These are phyloP conservation scores for Geotrichum aggregatum DNA, from an alignment of 1,139 yeast genomes.

Conservation along the genomic window DNA sequence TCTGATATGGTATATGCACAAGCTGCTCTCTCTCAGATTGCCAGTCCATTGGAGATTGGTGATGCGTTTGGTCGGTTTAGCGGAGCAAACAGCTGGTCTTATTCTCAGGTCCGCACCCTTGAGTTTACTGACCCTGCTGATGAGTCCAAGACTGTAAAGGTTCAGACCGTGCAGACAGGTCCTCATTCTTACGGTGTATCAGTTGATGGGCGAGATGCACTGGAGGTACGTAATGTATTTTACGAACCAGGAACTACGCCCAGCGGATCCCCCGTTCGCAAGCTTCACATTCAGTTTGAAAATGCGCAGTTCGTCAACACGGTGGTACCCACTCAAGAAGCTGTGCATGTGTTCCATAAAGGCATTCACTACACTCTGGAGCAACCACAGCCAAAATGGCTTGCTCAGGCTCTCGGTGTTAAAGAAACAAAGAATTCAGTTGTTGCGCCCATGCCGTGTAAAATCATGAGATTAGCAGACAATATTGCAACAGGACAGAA, in stretches of 20 bases:
- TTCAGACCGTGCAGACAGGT: conserved; percentile 19
- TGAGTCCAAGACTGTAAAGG: conserved; percentile 8
- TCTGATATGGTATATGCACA: conserved; percentile 34
- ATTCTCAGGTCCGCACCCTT: conserved; percentile 19
- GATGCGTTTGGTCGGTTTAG: conserved; percentile 19
- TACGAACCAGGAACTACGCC: conserved; percentile 10
- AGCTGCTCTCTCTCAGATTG: conserved; percentile 33
- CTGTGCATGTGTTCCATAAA: conserved; percentile 35
- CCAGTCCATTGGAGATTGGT: conserved; percentile 4
- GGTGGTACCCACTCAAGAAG: conserved; percentile 28
- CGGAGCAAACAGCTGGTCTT: conserved; percentile 19
- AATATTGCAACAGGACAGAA: conserved; percentile 19
- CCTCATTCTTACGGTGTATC: conserved; percentile 19
- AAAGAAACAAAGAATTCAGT: conserved; percentile 33
- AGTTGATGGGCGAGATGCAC: conserved; percentile 15
- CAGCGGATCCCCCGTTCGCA: conserved; percentile 14
- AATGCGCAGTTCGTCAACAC: conserved; percentile 32
- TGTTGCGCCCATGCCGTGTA: conserved; percentile 40
- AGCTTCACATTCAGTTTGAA: conserved; percentile 30
- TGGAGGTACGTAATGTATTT: conserved; percentile 13
- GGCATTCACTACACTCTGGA: conserved; percentile 34
- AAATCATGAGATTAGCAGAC: conserved; percentile 32
- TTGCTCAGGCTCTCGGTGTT: conserved; percentile 34
- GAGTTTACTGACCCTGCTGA: conserved; percentile 18
- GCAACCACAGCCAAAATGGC: conserved; percentile 36